Evolutionary conservation across 805 yeast species (phyloP).

Genomic region (Starmerella riodocensis): DNA sequence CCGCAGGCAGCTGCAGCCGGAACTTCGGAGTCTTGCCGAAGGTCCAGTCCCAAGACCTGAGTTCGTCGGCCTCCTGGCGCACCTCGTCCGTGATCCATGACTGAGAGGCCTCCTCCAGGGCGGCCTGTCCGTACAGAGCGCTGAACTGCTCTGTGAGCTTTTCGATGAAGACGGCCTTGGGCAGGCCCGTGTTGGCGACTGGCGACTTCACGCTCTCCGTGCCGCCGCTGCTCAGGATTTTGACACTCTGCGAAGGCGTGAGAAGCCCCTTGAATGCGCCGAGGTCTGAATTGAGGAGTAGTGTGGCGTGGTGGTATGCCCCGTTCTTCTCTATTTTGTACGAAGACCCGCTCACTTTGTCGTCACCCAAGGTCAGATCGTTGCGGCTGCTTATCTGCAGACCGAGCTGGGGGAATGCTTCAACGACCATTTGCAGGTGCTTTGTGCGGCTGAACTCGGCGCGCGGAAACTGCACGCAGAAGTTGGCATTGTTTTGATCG

Average conservation of each 20-base stretch:
- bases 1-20: constrained; percentile 33
- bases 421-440: constrained; percentile 38
- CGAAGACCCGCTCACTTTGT: constrained; percentile 85
- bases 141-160: constrained; percentile 34
- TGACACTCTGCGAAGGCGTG: constrained; percentile 31
- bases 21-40: constrained; percentile 70
- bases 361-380: constrained; percentile 43
- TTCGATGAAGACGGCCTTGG: constrained; percentile 35
- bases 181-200: constrained; percentile 52
- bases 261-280: constrained; percentile 47
- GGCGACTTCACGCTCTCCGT: constrained; percentile 71
- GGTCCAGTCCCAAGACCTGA: constrained; percentile 58
- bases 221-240: constrained; percentile 35
- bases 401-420: constrained; percentile 26
- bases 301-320: constrained; percentile 92
- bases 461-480: constrained; percentile 62
- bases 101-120: constrained; percentile 4
- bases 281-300: constrained; percentile 61
- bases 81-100: constrained; percentile 22
- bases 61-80: constrained; percentile 27
- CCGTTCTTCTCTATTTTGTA: constrained; percentile 69
- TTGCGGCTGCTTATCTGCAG: constrained; percentile 59
- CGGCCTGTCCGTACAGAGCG: constrained; percentile 21
- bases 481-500: constrained; percentile 78
- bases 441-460: constrained; percentile 46